These are phyloP conservation scores for Pilatotrama ljubarskyi DNA, from an alignment of 768 basidiomycete species.

Conservation along the genomic window DNA sequence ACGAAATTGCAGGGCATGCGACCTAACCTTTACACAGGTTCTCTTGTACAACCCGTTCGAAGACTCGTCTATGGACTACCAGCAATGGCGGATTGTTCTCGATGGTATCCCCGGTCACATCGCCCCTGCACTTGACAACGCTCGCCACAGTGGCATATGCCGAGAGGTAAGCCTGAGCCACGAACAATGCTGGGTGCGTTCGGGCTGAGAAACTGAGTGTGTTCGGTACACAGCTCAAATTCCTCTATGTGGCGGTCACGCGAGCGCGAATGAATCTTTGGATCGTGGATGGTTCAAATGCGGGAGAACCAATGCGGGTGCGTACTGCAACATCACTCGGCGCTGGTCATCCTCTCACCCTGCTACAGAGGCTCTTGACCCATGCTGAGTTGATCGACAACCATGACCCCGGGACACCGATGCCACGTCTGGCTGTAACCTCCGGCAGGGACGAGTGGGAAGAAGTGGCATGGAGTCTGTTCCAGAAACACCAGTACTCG, in stretches of 20 bases:
- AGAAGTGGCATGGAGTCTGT: slow-evolving; percentile 21
- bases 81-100: slow-evolving; percentile 50
- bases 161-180: slow-evolving; percentile 45
- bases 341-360: neutral
- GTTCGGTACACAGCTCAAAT: slow-evolving; percentile 50
- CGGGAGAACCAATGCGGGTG: slow-evolving; percentile 61
- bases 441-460: slow-evolving; percentile 40
- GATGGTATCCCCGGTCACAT: neutral
- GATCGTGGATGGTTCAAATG: slow-evolving; percentile 57
- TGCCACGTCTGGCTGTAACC: slow-evolving; percentile 47
- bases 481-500: neutral
- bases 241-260: slow-evolving; percentile 72
- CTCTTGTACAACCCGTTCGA: slow-evolving; percentile 74
- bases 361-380: slow-evolving; percentile 44
- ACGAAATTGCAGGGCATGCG: neutral
- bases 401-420: slow-evolving; percentile 41
- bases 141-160: slow-evolving; percentile 55
- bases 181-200: neutral
- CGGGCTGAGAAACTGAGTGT: neutral
- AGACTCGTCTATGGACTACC: slow-evolving; percentile 50
- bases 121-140: slow-evolving; percentile 13
- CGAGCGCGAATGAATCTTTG: slow-evolving; percentile 61
- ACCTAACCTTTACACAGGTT: slow-evolving; percentile 43
- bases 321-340: slow-evolving; percentile 14
- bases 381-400: slow-evolving; percentile 43